phyloP scores from a whole-genome alignment of 345 rosid genomes.

The Murraya koenigii region DNA sequence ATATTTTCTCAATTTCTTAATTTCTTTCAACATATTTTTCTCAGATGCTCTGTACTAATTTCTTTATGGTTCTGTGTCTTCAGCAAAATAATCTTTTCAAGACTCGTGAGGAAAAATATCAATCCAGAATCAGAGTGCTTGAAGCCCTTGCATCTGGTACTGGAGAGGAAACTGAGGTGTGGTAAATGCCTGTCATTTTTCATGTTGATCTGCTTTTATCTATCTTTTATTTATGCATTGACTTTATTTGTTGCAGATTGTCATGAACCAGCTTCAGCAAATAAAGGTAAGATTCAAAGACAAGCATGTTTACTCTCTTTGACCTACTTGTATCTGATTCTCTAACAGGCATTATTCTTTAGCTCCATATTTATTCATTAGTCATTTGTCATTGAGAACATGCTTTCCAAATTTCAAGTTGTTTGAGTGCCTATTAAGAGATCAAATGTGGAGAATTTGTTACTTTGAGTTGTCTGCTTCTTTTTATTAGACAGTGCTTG shows the following conservation, averaged over 20 bases:
- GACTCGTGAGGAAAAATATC: conserved; percentile 87
- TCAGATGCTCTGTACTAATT: conserved; percentile 6
- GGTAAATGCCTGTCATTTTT: background rate
- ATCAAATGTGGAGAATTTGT: background rate
- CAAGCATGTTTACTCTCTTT: background rate
- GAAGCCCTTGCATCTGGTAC: conserved; percentile 84
- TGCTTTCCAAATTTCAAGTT: background rate
- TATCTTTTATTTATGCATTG: conserved; percentile 12
- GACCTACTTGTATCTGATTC: background rate
- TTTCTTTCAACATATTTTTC: background rate
- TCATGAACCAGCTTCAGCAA: conserved; percentile 47
- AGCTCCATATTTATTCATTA: background rate
- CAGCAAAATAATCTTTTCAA: conserved; percentile 94
- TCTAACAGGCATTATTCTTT: background rate
- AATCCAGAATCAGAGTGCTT: conserved; percentile 77
- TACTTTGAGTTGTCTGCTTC: background rate
- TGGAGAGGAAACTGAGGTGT: conserved; percentile 67
- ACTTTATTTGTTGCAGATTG: conserved; percentile 38
- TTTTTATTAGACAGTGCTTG: background rate
- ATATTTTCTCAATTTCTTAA: background rate
- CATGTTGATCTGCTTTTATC: background rate
- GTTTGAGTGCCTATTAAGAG: background rate
- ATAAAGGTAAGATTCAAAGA: conserved; percentile 43
- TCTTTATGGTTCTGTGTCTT: conserved; percentile 18
- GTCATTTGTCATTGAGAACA: background rate